Base-by-base conservation (phyloP, 1,139 yeast species). In the Magnusiomyces tetraspermus region DNA sequence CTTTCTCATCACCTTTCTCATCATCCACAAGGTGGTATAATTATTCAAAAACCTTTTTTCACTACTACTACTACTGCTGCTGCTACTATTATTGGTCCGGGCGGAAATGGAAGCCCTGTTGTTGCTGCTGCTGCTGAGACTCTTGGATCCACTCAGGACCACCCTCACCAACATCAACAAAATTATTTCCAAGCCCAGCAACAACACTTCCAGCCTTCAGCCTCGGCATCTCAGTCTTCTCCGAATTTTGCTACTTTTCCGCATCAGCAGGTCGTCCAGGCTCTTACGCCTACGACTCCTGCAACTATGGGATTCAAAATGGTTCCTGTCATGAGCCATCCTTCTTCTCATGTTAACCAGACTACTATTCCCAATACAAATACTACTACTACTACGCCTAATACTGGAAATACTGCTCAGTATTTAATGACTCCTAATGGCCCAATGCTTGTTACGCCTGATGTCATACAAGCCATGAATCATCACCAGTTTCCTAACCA, bases 111-210 rank as follows among this genome's bases (percentile, higher is more conserved):
- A 23, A 45, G 46, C 33, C 21, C 30, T 44, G 49, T 49, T 5
- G 46, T 46, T 2, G 49, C 46, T 31, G 46, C 49, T 4, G 49
- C 49, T 11, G 45, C 52, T 1, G 30, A 49, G 19, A 40, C 52
- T 21, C 17, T 45, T 38, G 52, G n/a, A n/a, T n/a, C 33, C 33
- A 30, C 8, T 13, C 41, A 8, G n/a, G 10, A 10, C 41, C 31
- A 43, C 26, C 3, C 45, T 24, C 33, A 24, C 11, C 46, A 24
- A 26, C 11, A n/a, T n/a, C n/a, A n/a, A n/a, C 40, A 36, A 36
- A 36, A n/a, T 10, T 21, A 17, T 6, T 36, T 36, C 40, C 40
- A 36, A 10, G 17, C 40, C 3, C 40, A 17, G 15, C 40, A 17
- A 36, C 19, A 17, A 36, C 19, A 21, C 28, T 41, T 24, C 28